These are phyloP conservation scores for Conticribra weissflogii DNA, from an alignment of 108 stramenopile species.

Conservation along the genomic window DNA sequence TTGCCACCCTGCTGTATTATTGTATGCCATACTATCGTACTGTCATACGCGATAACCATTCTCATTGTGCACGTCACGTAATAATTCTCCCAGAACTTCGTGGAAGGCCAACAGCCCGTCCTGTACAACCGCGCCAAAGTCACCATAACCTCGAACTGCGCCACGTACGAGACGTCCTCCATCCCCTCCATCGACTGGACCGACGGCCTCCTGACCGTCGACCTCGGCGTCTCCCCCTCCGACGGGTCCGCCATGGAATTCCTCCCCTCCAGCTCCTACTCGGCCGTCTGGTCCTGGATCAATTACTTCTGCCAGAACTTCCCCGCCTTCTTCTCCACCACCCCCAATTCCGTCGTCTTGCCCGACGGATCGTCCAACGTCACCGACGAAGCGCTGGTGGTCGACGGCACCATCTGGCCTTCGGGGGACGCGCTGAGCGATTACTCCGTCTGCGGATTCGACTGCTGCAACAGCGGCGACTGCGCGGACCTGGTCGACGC, in stretches of 20 bases:
- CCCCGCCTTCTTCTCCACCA: neutral
- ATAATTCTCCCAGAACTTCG: conserved; percentile 2
- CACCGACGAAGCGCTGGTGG: neutral
- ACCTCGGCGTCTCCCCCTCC: conserved; percentile 1
- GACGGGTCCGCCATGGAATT: conserved; percentile 11
- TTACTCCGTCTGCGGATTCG: conserved; percentile 7
- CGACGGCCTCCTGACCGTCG: conserved; percentile 14
- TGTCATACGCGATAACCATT: too few relatives aligned
- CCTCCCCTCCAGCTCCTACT: conserved; percentile 24
- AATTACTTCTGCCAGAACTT: conserved; percentile 8
- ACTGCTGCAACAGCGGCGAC: conserved; percentile 13
- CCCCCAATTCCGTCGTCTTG: neutral
- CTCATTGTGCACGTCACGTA: neutral
- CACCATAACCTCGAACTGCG: conserved; percentile 43
- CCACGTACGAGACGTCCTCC: conserved; percentile 23
- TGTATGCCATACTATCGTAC: too few relatives aligned
- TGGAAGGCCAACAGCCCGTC: conserved; percentile 39
- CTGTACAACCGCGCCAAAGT: conserved; percentile 23
- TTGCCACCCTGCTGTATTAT: too few relatives aligned
- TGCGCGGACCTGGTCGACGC: neutral
- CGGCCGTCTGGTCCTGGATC: conserved; percentile 32
- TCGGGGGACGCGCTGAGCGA: neutral
- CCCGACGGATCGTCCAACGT: neutral
- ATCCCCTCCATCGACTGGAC: conserved; percentile 19
- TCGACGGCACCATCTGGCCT: neutral